Evolutionary conservation across 305 asterid species (phyloP).

Genomic region (Solanum aculeatissimum): DNA sequence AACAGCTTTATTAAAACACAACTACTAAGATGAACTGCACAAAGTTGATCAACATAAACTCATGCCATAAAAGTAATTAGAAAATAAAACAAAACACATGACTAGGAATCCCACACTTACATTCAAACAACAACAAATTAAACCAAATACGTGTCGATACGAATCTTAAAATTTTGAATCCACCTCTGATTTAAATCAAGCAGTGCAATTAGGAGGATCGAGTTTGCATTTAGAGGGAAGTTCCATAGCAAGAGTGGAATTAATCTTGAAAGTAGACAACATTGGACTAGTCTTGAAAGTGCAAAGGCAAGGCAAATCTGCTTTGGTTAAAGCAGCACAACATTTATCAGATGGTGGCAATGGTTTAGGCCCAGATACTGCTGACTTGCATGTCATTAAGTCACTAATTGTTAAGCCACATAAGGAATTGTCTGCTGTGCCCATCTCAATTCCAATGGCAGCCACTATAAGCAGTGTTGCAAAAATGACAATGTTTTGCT

Average conservation of each 20-base stretch:
- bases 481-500: background rate
- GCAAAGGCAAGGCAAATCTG: slow-evolving; percentile 19
- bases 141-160: background rate
- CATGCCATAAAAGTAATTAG: background rate
- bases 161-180: background rate
- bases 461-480: background rate
- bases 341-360: slow-evolving; percentile 2
- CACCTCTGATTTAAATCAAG: background rate
- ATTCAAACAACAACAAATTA: background rate
- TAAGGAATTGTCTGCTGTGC: background rate
- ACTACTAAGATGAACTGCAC: background rate
- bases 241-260: slow-evolving; percentile 10
- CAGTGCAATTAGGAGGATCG: background rate
- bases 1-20: background rate
- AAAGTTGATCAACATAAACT: background rate
- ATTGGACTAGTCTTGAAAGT: background rate
- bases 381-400: slow-evolving; percentile 15
- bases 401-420: slow-evolving; percentile 15
- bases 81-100: background rate
- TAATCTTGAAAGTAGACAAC: background rate
- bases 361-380: background rate
- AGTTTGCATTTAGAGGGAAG: slow-evolving; percentile 15
- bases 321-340: slow-evolving; percentile 7
- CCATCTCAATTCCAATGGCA: background rate
- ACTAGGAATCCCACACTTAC: background rate